phyloP scores from a whole-genome alignment of 2,329 filamentous ascomycete species.

The Phialophora macrospora region DNA sequence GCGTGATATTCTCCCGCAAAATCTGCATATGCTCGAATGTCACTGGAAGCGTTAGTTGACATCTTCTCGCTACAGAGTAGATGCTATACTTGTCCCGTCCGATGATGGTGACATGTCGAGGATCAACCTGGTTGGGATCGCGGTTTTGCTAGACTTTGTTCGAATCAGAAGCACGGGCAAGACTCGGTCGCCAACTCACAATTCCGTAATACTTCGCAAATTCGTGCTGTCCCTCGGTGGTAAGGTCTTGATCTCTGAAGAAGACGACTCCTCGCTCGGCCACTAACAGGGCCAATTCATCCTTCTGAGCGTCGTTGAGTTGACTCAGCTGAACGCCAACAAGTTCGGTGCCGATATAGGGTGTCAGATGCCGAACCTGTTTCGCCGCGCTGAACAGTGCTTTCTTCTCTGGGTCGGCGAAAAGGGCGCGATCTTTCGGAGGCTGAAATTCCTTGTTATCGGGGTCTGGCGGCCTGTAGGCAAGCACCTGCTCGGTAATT shows the following conservation, averaged over 20 bases:
- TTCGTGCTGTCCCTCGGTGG: constrained; percentile 33
- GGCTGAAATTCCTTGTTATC: constrained; percentile 29
- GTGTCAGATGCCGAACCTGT: constrained; percentile 52
- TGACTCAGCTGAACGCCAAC: constrained; percentile 55
- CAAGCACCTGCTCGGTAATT: constrained; percentile 31
- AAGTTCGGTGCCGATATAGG: constrained; percentile 50
- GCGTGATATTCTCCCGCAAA: constrained; percentile 36
- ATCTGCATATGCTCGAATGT: constrained; percentile 35
- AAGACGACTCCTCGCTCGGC: constrained; percentile 56
- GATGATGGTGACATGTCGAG: constrained; percentile 39
- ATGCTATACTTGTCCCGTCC: constrained; percentile 37
- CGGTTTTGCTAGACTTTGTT: constrained; percentile 33
- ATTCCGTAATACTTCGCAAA: constrained; percentile 35
- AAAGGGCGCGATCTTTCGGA: constrained; percentile 33
- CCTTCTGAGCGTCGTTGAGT: constrained; percentile 54
- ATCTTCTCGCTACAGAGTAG: neutral
- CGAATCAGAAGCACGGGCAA: neutral
- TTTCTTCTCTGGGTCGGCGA: constrained; percentile 50
- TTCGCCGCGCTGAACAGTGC: constrained; percentile 46
- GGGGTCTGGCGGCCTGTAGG: constrained; percentile 28
- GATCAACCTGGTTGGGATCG: constrained; percentile 39
- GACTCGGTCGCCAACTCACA: constrained; percentile 5
- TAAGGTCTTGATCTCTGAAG: constrained; percentile 36
- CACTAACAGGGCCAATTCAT: constrained; percentile 66
- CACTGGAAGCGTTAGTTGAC: constrained; percentile 15